Conservation (phyloP, 352 stramenopile genomes). For the Elongisporangium prolatum region DNA sequence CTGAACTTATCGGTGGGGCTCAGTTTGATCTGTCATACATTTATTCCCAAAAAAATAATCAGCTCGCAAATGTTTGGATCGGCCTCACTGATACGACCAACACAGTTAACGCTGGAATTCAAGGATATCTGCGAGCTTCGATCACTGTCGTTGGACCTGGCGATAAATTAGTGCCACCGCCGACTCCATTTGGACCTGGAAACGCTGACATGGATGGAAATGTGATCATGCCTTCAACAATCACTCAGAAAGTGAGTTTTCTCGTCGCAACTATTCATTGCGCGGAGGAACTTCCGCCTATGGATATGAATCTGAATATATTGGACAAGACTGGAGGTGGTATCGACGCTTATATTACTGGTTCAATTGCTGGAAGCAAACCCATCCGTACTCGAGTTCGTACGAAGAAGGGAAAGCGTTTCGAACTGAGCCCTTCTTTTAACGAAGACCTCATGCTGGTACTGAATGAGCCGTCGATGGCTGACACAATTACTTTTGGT, state of each 20-base stretch:
- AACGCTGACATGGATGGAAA: conserved; percentile 44
- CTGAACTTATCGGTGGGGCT: conserved; percentile 84
- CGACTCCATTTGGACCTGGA: conserved; percentile 47
- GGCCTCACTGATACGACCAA: conserved; percentile 82
- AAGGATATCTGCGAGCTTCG: conserved; percentile 88
- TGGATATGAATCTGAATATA: conserved; percentile 54
- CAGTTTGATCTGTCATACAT: conserved; percentile 87
- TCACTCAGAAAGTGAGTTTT: conserved; percentile 74
- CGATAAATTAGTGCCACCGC: conserved; percentile 73
- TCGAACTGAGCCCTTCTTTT: conserved; percentile 64
- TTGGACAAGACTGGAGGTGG: conserved; percentile 10
- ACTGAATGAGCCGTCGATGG: conserved; percentile 74
- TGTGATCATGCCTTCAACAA: conserved; percentile 74
- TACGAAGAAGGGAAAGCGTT: conserved; percentile 68
- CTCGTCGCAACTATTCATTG: conserved; percentile 60
- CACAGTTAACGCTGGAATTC: conserved; percentile 80
- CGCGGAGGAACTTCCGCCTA: conserved; percentile 66
- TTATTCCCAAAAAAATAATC: conserved; percentile 84
- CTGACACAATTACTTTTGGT: conserved; percentile 62
- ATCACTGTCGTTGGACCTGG: conserved; percentile 86
- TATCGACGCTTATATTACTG: conserved; percentile 71
- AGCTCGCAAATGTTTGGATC: conserved; percentile 89
- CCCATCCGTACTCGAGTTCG: conserved; percentile 66
- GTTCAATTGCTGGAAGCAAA: conserved; percentile 48
- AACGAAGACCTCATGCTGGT: conserved; percentile 80